Evolutionary conservation across 2,329 filamentous ascomycete genomes (phyloP), one percentile per base, ranked within the genome.

Genomic region (Beauveria medogensis): DNA sequence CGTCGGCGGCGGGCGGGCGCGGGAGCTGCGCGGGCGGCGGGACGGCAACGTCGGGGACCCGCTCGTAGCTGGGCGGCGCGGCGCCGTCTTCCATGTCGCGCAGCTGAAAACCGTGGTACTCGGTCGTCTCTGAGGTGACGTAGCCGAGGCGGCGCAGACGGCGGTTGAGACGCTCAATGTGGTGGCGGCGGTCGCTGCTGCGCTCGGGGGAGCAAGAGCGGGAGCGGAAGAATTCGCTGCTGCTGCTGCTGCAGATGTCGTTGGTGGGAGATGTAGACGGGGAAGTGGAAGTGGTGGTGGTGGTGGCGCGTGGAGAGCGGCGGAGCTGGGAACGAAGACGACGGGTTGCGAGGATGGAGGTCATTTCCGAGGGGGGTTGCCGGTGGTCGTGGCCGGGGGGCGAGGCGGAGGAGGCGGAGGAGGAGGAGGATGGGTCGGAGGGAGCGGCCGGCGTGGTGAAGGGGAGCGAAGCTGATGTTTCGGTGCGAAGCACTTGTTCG

Each of bases 81-180:
- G 50, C 40, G 16, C 57, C 57, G 14, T 28, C 30, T 28, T 40
- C 57, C 48, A 53, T 37, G 16, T 59, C 57, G 16, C 48, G 57
- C 26, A 53, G 40, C 50, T 59, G 57, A n/a, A 52, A n/a, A 8
- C 47, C 56, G 56, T 41, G 18, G n/a, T 20, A 22, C 34, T 57
- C 56, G 12, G 20, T 18, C 46, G 40, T 20, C 24, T 53, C 48
- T 1, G 57, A 30, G 3, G 50, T 34, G n/a, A 16, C 16, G 48
- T 59, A 53, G 28, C 57, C 57, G 16, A 48, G 37, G 41, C 50
- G 57, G n/a, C 50, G 50, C 20, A 59, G 48, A 22, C 57, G 57
- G 26, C 28, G 56, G 56, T 59, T 59, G 14, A 52, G 47, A 18
- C 56, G 47, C 47, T 52, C 56, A 34, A 44, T 24, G n/a, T 44